Evolutionary conservation across 495 filamentous ascomycete genomes (phyloP).

Genomic region (Astrocystis sublimbata): DNA sequence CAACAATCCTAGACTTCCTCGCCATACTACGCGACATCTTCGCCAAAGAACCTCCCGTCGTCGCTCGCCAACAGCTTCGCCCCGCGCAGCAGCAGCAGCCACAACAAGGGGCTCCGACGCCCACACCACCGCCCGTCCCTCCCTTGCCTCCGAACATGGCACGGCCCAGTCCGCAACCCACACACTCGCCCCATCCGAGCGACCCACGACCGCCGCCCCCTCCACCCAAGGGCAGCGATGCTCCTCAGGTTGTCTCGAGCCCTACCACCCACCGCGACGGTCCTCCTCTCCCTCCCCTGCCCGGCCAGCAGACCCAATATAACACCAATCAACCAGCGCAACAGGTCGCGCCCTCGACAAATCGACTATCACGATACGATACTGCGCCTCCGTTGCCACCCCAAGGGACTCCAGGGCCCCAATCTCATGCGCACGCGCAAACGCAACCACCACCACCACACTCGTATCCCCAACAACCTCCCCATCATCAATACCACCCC

Average conservation of each 20-base stretch:
- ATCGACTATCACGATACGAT: slow-evolving; percentile 43
- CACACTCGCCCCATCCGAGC: slow-evolving; percentile 17
- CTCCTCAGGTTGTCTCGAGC: slow-evolving; percentile 25
- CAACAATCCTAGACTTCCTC: slow-evolving; percentile 76
- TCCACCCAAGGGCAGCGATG: slow-evolving; percentile 45
- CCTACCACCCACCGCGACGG: slow-evolving; percentile 22
- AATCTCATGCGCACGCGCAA: slow-evolving; percentile 23
- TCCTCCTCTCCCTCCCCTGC: slow-evolving; percentile 41
- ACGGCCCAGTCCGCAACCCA: slow-evolving; percentile 27
- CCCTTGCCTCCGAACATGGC: slow-evolving; percentile 66
- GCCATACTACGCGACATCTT: slow-evolving; percentile 84
- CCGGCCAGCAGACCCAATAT: slow-evolving; percentile 32
- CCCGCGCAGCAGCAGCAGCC: slow-evolving; percentile 30
- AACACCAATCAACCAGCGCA: slow-evolving; percentile 18
- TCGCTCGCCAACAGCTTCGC: slow-evolving; percentile 65
- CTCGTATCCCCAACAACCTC: slow-evolving; percentile 28
- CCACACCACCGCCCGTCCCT: slow-evolving; percentile 65
- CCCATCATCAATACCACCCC: slow-evolving; percentile 33
- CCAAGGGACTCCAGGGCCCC: no score
- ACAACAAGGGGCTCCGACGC: slow-evolving; percentile 42
- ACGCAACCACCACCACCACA: slow-evolving; percentile 11
- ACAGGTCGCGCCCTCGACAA: slow-evolving; percentile 29
- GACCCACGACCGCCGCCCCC: slow-evolving; percentile 41
- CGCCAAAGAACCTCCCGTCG: slow-evolving; percentile 89
- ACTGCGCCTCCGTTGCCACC: slow-evolving; percentile 45